Evolutionary conservation across 176 grass and related monocot species (phyloP).

Genomic region (Musa troglodytarum): DNA sequence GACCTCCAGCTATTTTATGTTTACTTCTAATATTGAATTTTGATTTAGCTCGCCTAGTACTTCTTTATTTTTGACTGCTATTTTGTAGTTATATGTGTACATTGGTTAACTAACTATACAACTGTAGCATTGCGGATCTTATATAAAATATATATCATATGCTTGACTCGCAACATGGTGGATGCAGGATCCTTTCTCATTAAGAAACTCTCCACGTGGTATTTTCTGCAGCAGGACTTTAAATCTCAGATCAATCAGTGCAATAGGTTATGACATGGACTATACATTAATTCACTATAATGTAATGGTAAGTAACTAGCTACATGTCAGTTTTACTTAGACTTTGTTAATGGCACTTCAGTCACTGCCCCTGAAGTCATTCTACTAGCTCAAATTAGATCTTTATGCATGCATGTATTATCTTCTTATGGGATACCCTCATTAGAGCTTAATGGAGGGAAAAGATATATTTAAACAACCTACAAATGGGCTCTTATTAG

Average conservation of each 20-base stretch:
- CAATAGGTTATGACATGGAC: slow-evolving; percentile 94
- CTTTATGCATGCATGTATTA: not conserved
- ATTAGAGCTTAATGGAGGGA: not conserved
- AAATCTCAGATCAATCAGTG: slow-evolving; percentile 91
- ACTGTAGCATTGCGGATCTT: not conserved
- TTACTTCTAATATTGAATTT: no score
- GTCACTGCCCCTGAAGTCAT: slow-evolving; percentile 2
- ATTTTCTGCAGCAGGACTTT: slow-evolving; percentile 93
- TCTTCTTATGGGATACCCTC: not conserved
- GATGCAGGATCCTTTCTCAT: slow-evolving; percentile 65
- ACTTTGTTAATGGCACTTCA: slow-evolving; percentile 1
- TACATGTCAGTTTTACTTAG: slow-evolving; percentile 7
- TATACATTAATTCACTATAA: slow-evolving; percentile 96
- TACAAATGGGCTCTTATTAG: not conserved
- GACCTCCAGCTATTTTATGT: no score
- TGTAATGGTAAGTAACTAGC: slow-evolving; percentile 58
- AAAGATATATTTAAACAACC: not conserved
- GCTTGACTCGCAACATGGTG: not conserved
- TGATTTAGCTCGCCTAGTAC: no score
- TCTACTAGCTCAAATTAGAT: not conserved
- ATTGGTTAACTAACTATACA: no score
- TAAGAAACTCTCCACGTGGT: slow-evolving; percentile 73
- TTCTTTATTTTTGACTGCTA: no score
- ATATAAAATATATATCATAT: not conserved
- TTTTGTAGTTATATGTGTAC: no score